Percentiles rank a stretch among this genome's conserved stretches.
Evolutionary conservation across 2,329 filamentous ascomycete genomes (phyloP).

Genomic region (Penicillium sp.): DNA sequence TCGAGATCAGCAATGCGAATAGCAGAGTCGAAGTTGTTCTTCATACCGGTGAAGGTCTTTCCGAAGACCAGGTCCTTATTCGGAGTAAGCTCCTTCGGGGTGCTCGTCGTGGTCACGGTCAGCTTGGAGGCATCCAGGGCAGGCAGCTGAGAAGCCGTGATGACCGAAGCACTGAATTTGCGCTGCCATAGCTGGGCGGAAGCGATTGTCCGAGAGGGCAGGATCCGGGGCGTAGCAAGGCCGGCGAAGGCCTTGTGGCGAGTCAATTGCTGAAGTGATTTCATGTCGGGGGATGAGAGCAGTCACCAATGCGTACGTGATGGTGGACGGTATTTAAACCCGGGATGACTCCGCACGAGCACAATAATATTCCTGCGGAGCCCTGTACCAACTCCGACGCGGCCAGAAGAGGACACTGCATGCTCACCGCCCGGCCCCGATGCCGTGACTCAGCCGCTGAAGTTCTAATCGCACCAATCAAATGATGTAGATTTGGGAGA

Average conservation of each 20-base stretch:
- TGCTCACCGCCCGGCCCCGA: constrained; percentile 13
- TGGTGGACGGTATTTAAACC: constrained; percentile 22
- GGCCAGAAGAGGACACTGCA: constrained; percentile 3
- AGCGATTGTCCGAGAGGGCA: constrained; percentile 23
- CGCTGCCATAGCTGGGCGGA: constrained; percentile 47
- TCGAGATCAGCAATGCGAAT: constrained; percentile 17
- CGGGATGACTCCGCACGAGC: constrained; percentile 22
- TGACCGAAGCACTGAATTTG: constrained; percentile 45
- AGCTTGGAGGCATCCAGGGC: constrained; percentile 77
- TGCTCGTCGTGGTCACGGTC: constrained; percentile 68
- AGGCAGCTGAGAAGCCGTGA: constrained; percentile 47
- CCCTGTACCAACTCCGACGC: constrained; percentile 28
- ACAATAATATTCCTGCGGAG: constrained; percentile 22
- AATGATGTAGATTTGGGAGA: not conserved
- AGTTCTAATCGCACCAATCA: constrained; percentile 14
- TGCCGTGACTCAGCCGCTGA: constrained; percentile 7
- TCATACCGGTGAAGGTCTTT: constrained; percentile 77
- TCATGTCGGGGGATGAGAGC: constrained; percentile 27
- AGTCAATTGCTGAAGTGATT: constrained; percentile 36
- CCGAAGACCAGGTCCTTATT: constrained; percentile 87
- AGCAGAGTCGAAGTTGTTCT: too few relatives aligned
- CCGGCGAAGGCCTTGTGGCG: constrained; percentile 30
- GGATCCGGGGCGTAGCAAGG: constrained; percentile 22
- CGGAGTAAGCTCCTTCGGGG: constrained; percentile 71
- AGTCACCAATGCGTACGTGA: constrained; percentile 5